These are phyloP conservation scores for Acrocalymma vagum DNA, from an alignment of 2,329 filamentous ascomycete species.

Conservation along the genomic window DNA sequence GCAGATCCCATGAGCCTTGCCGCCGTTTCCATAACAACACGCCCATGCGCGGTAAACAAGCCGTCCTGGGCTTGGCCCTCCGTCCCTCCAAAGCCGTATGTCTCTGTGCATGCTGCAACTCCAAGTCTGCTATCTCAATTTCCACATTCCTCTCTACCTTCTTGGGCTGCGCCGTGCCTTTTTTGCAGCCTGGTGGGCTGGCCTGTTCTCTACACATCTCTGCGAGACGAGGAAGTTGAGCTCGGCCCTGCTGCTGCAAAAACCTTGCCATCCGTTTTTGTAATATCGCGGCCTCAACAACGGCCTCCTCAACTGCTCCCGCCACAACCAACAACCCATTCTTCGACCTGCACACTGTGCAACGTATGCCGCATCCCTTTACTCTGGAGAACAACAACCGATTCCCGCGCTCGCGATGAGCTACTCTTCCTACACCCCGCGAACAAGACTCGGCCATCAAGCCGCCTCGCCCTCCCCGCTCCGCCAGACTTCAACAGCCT, in stretches of 20 bases:
- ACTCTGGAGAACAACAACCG: slow-evolving; percentile 15
- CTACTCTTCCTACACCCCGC: slow-evolving; percentile 44
- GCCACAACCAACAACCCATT: slow-evolving; percentile 20
- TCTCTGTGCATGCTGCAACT: slow-evolving; percentile 31
- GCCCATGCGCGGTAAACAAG: slow-evolving; percentile 33
- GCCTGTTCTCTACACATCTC: too few species aligned
- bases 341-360: slow-evolving; percentile 22
- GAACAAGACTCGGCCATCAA: slow-evolving; percentile 50
- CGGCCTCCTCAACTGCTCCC: slow-evolving; percentile 31
- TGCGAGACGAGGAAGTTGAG: too few species aligned
- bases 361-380: slow-evolving; percentile 38
- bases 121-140: slow-evolving; percentile 26
- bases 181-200: slow-evolving; percentile 30
- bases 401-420: slow-evolving; percentile 43
- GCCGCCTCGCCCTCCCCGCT: slow-evolving; percentile 54
- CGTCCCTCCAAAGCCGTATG: slow-evolving; percentile 33
- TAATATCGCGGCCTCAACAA: slow-evolving; percentile 38
- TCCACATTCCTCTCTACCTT: slow-evolving; percentile 42
- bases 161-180: slow-evolving; percentile 33
- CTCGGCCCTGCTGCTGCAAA: too few species aligned
- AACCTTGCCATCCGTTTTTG: slow-evolving; percentile 26
- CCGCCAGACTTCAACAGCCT: slow-evolving; percentile 74
- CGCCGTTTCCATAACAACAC: slow-evolving; percentile 28
- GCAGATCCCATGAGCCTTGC: slow-evolving; percentile 8
- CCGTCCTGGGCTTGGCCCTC: slow-evolving; percentile 22